Base-by-base conservation (phyloP, 192 early-diverging fungal genomes). In the Coemansia furcata region DNA sequence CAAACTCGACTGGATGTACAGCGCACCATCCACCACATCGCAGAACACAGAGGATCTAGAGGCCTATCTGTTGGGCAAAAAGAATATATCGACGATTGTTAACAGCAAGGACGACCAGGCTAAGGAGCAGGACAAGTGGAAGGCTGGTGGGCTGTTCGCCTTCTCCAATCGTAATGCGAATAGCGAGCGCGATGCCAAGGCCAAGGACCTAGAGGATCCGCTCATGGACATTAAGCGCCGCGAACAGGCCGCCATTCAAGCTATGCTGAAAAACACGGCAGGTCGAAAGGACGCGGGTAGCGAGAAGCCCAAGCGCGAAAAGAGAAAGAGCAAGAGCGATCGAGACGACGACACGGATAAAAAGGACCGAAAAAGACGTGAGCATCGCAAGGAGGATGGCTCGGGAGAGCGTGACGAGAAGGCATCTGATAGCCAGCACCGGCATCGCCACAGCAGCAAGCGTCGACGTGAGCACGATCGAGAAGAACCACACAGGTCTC, bases 1-100 rank as follows among this genome's bases (percentile, higher is more conserved):
- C 44, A 86, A 90, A 37, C 71, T 99, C 3, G 96, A 98, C 65
- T 99, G 97, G 97, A 98, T 99, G 94, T 99, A 99, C 67, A 86
- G 86, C 44, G 86, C 87, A 19, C 92, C 87, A 4, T 60, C 73
- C 10, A 38, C 46, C 1, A 52, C 64, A 21, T 65, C 74, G 12
- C 92, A 93, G 3, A 85, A 78, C 33, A 75, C 71, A 23, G 89
- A 93, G 54, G 94, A 95, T 46, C 82, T 90, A 55, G 97, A 99
- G 71, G 92, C 89, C 2, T 99, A 87, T 73, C 69, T 99, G n/a
- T 74, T 99, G 30, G 97, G 97, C 6, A 94, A 92, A 43, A 91
- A 90, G 62, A 82, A 89, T 46, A 90, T 96, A 2, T 92, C 92
- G 69, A 82, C 87, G 8, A 66, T 92, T 12, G 39, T 89, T 30